These are phyloP conservation scores for Wallacemonas sp. DNA, from an alignment of 208 protist genomes.

Conservation along the genomic window DNA sequence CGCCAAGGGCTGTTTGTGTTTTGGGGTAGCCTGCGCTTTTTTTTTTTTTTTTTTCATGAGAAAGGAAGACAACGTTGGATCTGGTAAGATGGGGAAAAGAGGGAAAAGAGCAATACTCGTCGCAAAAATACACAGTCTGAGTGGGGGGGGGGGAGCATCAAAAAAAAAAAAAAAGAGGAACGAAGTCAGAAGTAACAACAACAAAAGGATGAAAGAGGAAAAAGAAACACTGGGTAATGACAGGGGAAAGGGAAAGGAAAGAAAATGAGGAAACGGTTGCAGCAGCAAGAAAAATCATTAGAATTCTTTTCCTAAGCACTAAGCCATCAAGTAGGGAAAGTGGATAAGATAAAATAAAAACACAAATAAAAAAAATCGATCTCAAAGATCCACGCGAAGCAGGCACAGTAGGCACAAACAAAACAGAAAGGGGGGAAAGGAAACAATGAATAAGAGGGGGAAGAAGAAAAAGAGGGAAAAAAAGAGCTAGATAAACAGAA, in stretches of 20 bases:
- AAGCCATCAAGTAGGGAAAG: neutral
- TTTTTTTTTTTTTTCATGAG: neutral
- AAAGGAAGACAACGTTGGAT: no score
- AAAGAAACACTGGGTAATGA: slow-evolving; percentile 12
- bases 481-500: no score
- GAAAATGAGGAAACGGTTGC: neutral
- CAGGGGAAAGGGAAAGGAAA: neutral
- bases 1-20: no score
- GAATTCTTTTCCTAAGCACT: neutral
- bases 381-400: no score
- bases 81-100: slow-evolving; percentile 8
- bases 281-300: neutral
- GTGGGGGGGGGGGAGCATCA: no score
- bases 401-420: no score
- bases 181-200: neutral
- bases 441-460: no score
- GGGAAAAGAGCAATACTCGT: no score
- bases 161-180: slow-evolving; percentile 17
- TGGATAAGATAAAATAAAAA: neutral
- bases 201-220: slow-evolving; percentile 5
- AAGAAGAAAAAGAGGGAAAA: no score
- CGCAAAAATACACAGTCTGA: no score
- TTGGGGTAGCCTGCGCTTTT: neutral
- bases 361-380: neutral
- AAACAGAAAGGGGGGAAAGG: no score